Percentiles rank a stretch among this genome's conserved stretches.
phyloP scores from a whole-genome alignment of 2,329 filamentous ascomycete species.

The Trichoderma endophyticum region DNA sequence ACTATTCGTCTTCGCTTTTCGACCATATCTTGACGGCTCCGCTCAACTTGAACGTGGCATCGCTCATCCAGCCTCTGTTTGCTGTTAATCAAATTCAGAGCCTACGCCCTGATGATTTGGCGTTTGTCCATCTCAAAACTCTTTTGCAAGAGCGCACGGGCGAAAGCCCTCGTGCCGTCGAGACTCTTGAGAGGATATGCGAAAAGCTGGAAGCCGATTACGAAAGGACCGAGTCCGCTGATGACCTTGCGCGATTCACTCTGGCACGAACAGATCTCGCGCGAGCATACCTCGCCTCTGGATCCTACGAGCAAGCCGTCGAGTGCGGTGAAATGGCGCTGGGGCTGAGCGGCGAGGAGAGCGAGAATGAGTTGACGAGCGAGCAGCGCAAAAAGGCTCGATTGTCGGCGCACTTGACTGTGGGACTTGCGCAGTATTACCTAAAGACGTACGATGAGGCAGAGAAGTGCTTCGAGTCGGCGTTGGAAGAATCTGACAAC shows the following conservation, averaged over 20 bases:
- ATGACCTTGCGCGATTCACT: conserved; percentile 72
- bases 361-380: conserved; percentile 60
- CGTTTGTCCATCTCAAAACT: conserved; percentile 73
- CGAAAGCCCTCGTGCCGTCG: conserved; percentile 62
- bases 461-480: conserved; percentile 74
- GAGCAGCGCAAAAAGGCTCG: conserved; percentile 68
- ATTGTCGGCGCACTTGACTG: conserved; percentile 80
- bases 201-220: conserved; percentile 73
- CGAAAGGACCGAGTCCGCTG: conserved; percentile 74
- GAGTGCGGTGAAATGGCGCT: conserved; percentile 80
- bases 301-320: conserved; percentile 63
- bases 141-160: conserved; percentile 79
- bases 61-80: conserved; percentile 81
- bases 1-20: conserved; percentile 79
- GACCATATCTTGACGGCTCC: conserved; percentile 68
- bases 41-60: conserved; percentile 49
- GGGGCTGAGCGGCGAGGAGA: conserved; percentile 70
- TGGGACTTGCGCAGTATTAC: conserved; percentile 80
- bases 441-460: conserved; percentile 62
- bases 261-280: conserved; percentile 84
- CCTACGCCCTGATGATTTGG: conserved; percentile 67
- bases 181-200: conserved; percentile 64
- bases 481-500: conserved; percentile 70
- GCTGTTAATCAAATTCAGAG: conserved; percentile 77
- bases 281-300: conserved; percentile 71